Evolutionary conservation across 2,329 filamentous ascomycete species (phyloP).

Genomic region (Trichoderma citrinoviride): DNA sequence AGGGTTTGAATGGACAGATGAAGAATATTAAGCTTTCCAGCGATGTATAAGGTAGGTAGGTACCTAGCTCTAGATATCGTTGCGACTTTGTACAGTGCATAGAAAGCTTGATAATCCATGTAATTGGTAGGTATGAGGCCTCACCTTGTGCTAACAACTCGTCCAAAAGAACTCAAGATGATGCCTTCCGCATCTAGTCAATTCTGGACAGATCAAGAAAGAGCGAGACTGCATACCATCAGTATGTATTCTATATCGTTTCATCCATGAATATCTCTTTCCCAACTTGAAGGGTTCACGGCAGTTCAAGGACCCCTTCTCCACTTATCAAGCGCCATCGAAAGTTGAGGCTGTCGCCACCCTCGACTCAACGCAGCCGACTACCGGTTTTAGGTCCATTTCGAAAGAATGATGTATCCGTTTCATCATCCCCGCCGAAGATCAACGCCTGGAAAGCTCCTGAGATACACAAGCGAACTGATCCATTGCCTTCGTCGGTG

Average conservation of each 20-base stretch:
- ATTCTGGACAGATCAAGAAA: too few species aligned
- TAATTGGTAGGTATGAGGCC: too few species aligned
- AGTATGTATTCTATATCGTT: too few species aligned
- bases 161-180: too few species aligned
- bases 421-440: neutral
- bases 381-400: neutral
- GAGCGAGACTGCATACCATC: too few species aligned
- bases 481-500: neutral
- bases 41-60: neutral
- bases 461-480: neutral
- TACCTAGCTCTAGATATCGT: too few species aligned
- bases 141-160: too few species aligned
- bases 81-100: too few species aligned
- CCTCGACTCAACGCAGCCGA: neutral
- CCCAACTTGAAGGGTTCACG: too few species aligned
- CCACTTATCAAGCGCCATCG: neutral
- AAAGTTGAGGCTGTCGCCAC: neutral
- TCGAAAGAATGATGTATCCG: neutral
- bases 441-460: neutral
- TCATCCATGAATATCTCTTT: too few species aligned
- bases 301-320: neutral
- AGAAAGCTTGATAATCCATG: too few species aligned
- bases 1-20: conserved; percentile 18
- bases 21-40: conserved; percentile 19
- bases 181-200: too few species aligned